These are phyloP conservation scores for Filobasidium floriforme DNA, from an alignment of 768 basidiomycete species.

Conservation along the genomic window DNA sequence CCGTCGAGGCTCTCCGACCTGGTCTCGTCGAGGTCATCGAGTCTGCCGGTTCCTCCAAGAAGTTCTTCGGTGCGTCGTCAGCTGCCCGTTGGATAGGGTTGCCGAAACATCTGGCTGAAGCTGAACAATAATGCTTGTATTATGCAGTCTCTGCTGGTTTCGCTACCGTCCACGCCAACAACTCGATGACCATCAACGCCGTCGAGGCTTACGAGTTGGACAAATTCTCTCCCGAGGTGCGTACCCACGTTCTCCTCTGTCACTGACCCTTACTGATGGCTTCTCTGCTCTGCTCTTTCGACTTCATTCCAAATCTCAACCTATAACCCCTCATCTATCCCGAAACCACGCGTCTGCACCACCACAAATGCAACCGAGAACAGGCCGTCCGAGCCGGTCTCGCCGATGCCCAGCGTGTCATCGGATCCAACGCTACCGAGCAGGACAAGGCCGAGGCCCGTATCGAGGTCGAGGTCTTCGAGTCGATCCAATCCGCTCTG, in stretches of 20 bases:
- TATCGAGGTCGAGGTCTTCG: conserved; percentile 93
- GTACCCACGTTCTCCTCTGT: conserved; percentile 32
- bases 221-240: conserved; percentile 79
- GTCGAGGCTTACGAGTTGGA: conserved; percentile 92
- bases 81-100: too few relatives aligned
- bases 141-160: conserved; percentile 83
- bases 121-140: neutral
- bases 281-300: conserved; percentile 16
- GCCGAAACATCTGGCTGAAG: neutral
- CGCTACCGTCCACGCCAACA: conserved; percentile 95
- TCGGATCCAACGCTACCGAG: conserved; percentile 75
- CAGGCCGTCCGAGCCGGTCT: conserved; percentile 86
- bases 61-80: conserved; percentile 81
- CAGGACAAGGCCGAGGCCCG: conserved; percentile 87
- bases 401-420: conserved; percentile 75
- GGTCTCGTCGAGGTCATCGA: conserved; percentile 94
- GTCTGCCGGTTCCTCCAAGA: conserved; percentile 64
- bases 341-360: neutral
- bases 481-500: conserved; percentile 83
- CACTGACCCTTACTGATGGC: neutral
- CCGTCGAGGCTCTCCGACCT: conserved; percentile 89
- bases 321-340: neutral
- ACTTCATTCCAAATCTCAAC: conserved; percentile 4
- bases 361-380: neutral
- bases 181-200: conserved; percentile 90